A percentile compares a stretch with the other conserved stretches of the same genome.
phyloP scores from a whole-genome alignment of 108 stramenopile genomes.

The Skeletonema menzelii region DNA sequence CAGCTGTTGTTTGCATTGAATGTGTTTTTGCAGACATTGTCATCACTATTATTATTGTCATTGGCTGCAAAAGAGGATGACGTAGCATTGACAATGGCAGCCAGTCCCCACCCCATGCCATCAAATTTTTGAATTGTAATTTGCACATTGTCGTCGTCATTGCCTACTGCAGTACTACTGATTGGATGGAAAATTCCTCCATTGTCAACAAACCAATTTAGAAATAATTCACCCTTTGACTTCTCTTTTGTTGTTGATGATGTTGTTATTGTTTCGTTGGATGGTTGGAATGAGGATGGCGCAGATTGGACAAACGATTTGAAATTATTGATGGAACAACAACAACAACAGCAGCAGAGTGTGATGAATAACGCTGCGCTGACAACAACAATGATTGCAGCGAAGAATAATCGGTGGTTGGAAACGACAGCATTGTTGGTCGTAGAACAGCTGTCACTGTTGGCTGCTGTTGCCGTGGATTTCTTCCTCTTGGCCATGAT shows the following conservation, averaged over 20 bases:
- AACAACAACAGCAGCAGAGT: no score
- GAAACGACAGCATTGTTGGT: no score
- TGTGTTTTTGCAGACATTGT: background rate
- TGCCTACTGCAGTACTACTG: background rate
- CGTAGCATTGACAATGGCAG: background rate
- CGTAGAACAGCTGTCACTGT: no score
- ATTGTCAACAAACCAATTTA: conserved; percentile 48
- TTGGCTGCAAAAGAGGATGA: background rate
- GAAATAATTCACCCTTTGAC: conserved; percentile 17
- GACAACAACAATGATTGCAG: no score
- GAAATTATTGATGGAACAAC: no score
- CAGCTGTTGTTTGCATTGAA: background rate
- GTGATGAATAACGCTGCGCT: no score
- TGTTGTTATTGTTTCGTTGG: background rate
- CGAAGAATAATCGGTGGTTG: no score
- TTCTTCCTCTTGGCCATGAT: no score
- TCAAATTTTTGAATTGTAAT: conserved; percentile 47
- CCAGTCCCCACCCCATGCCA: conserved; percentile 45
- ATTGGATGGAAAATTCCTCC: conserved; percentile 51
- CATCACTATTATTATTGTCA: background rate
- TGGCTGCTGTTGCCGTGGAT: no score
- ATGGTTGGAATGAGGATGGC: background rate
- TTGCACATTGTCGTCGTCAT: background rate
- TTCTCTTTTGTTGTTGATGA: background rate
- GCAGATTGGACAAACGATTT: no score